Conservation (phyloP, 2,329 filamentous ascomycete species). For the Penicillium polonicum region DNA sequence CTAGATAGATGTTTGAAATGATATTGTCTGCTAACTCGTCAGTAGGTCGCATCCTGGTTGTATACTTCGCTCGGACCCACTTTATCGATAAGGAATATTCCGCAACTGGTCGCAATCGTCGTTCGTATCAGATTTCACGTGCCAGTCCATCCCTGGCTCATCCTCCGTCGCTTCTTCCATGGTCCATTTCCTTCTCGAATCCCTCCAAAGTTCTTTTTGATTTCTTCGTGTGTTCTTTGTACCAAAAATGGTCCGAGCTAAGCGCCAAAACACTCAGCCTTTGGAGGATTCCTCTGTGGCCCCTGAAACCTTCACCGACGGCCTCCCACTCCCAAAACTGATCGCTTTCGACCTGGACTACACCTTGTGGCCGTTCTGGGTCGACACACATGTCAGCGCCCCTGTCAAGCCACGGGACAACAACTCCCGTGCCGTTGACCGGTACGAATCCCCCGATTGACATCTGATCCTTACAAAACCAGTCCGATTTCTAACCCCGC, state of each 20-base stretch:
- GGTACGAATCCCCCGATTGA: conserved; percentile 27
- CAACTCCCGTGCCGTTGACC: conserved; percentile 46
- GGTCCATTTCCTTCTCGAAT: neutral
- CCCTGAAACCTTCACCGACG: conserved; percentile 61
- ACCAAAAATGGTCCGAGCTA: conserved; percentile 33
- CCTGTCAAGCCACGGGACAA: conserved; percentile 66
- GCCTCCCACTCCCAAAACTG: conserved; percentile 73
- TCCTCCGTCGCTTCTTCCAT: neutral
- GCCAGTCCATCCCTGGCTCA: neutral
- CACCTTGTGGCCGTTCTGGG: conserved; percentile 98
- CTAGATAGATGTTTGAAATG: neutral
- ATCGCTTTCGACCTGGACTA: conserved; percentile 97
- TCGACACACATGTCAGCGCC: conserved; percentile 83
- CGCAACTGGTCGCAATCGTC: neutral
- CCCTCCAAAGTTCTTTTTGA: neutral
- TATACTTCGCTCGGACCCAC: neutral
- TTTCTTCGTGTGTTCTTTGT: neutral
- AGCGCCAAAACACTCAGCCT: conserved; percentile 36
- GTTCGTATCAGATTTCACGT: neutral
- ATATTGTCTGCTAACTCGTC: neutral
- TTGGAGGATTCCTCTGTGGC: conserved; percentile 39
- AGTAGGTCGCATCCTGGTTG: neutral
- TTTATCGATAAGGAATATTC: neutral
- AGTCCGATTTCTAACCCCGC: neutral
- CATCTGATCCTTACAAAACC: neutral